Evolutionary conservation across 2,329 filamentous ascomycete genomes (phyloP).

Genomic region (Neopestalotiopsis rosae): DNA sequence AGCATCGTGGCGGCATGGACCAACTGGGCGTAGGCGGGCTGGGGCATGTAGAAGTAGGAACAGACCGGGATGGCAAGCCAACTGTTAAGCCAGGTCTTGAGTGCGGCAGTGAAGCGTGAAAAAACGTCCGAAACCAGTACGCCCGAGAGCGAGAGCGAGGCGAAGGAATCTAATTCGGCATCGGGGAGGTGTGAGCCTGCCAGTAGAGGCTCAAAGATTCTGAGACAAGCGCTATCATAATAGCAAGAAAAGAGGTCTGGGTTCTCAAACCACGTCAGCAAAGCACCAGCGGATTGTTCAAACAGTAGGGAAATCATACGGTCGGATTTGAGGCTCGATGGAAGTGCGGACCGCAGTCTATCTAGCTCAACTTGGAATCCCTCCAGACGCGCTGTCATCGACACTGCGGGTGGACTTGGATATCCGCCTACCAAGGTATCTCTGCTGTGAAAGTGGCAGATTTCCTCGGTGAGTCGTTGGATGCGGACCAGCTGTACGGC

Average conservation of each 20-base stretch:
- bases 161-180: not conserved
- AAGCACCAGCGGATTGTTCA: not conserved
- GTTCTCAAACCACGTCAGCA: constrained; percentile 4
- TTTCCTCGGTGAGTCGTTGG: constrained; percentile 9
- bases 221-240: not conserved
- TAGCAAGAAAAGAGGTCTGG: constrained; percentile 8
- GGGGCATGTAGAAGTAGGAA: constrained; percentile 10
- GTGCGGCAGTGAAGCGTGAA: constrained; percentile 1
- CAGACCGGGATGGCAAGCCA: constrained; percentile 10
- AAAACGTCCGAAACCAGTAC: not conserved
- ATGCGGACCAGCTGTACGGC: constrained; percentile 8
- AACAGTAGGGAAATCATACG: not conserved
- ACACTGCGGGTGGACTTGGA: not conserved
- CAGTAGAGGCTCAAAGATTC: constrained; percentile 3
- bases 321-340: not conserved
- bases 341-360: not conserved
- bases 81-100: constrained; percentile 1
- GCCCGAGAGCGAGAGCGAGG: not conserved
- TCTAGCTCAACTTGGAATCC: constrained; percentile 5
- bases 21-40: not conserved
- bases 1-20: constrained; percentile 10
- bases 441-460: constrained; percentile 4
- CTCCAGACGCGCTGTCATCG: constrained; percentile 2
- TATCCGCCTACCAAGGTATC: not conserved
- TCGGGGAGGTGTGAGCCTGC: constrained; percentile 7